Base-by-base conservation (phyloP, 352 stramenopile species). In the Phytophthora foliorum region DNA sequence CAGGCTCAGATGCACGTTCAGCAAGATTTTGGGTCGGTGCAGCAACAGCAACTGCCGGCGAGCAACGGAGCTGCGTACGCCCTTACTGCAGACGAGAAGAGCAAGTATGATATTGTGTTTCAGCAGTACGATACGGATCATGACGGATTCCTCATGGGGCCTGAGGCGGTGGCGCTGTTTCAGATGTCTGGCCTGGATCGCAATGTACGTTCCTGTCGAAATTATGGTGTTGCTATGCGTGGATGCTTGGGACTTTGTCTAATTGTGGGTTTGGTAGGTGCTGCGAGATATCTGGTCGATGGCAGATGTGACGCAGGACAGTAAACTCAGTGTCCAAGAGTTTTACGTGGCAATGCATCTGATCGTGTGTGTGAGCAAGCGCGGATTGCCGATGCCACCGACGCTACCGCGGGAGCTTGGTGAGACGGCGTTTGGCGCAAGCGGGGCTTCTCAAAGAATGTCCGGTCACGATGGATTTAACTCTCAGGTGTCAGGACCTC, bases 291-390 rank as follows among this genome's bases (percentile, higher is more conserved):
- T 99, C 36, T 99, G 96, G 96, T 85, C 88, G 8, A 88, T 99
- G 77, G 89, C 90, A 0, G 96, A 99, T 78, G 78, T 78, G 16
- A 85, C 82, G 19, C 92, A 97, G 13, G 91, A 99, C 73, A 98
- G 96, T 67, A 91, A 92, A 48, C 86, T 99, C 31, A 94, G 97
- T 60, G 63, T 84, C 24, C 78, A 96, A 24, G 96, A 99, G 68
- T 99, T 99, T 72, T 97, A 96, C 71, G 85, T 98, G 19, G 95
- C 95, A 1, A 99, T 99, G 96, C 96, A 99, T 67, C 72, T 99
- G 59, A 99, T 99, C 73, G 95, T 98, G 19, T 99, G 96, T 63
- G 72, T 98, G 53, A 97, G 86, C 72, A 98, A 97, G 64, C 88
- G 92, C n/a, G 82, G 81, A 8, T 68, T 97, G 9, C 74, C 88